phyloP scores from a whole-genome alignment of 345 rosid species.

The Xanthoceras sorbifolium region DNA sequence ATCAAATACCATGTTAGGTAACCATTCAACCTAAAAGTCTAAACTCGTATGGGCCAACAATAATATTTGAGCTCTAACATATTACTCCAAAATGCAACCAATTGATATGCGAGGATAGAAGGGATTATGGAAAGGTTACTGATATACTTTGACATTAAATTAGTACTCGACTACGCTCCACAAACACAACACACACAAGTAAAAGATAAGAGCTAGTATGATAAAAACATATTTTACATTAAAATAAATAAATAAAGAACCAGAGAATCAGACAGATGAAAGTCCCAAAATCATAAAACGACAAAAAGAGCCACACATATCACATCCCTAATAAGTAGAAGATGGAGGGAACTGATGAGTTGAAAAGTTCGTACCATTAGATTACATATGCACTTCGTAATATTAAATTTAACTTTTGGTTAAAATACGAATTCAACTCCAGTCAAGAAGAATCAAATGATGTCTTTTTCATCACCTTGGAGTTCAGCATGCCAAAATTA shows the following conservation, averaged over 20 bases:
- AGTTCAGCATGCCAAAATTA: background rate
- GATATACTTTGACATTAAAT: background rate
- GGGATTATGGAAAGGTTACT: background rate
- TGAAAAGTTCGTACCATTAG: background rate
- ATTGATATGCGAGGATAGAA: background rate
- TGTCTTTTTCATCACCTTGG: background rate
- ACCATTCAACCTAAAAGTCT: background rate
- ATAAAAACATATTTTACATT: background rate
- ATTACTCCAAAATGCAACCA: too few species aligned
- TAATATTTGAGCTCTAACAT: too few species aligned
- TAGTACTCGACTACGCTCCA: too few species aligned
- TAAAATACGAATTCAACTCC: background rate
- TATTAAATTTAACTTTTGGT: background rate
- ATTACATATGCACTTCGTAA: background rate
- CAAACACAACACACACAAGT: background rate
- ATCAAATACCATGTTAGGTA: background rate
- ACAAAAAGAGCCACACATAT: background rate
- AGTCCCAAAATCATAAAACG: background rate
- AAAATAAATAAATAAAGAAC: background rate
- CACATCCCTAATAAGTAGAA: background rate
- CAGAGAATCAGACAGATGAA: background rate
- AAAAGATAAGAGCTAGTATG: background rate
- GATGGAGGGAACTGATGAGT: slow-evolving; percentile 2
- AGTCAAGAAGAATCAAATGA: background rate
- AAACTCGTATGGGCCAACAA: too few species aligned